Evolutionary conservation across 2,329 filamentous ascomycete species (phyloP), one percentile per base, ranked within the genome.

Genomic region (Hortaea sp.): DNA sequence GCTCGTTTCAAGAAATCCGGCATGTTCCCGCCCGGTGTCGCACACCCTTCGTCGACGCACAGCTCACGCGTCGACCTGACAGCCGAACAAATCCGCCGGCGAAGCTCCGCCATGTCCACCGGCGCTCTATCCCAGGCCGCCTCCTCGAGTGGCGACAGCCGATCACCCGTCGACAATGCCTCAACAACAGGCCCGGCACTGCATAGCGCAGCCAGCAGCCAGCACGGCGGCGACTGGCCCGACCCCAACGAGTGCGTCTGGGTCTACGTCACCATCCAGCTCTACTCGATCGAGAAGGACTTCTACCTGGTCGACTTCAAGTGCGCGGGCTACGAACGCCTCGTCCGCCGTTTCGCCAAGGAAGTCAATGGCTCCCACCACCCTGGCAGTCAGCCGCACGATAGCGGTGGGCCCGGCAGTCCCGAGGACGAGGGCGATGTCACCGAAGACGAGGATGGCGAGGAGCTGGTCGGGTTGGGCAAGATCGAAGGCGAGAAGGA

Each of bases 231-330:
- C 13, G 42, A 46, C 10, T 57, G 60, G 30, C 66, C 70, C 9
- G 64, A 71, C 40, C 61, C 69, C 3, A 72, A 78, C 44, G 79
- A 88, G 53, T 84, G 85, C 46, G 81, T 94, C n/a, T 90, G 85
- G 63, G 84, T 97, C 60, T 92, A 95, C 63, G 81, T 98, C 63
- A 89, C 94, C 54, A 95, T 98, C 53, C 92, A 95, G 64, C 82
- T 95, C 43, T 95, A 95, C 67, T 84, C 88, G 62, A 88, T 97
- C 72, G 90, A 97, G 65, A 81, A 82, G 48, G 84, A 86, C 46
- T 90, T 92, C 54, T 97, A 90, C 66, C 82, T 98, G 52, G 92
- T 98, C 42, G 92, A 98, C 65, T 98, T 98, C 74, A 97, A 95
- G 65, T 97, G 90, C 65, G 89, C 92, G 10, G 92, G 92, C 13